Evolutionary conservation across 176 grass and related monocot species (phyloP).

Genomic region (Leersia perrieri): DNA sequence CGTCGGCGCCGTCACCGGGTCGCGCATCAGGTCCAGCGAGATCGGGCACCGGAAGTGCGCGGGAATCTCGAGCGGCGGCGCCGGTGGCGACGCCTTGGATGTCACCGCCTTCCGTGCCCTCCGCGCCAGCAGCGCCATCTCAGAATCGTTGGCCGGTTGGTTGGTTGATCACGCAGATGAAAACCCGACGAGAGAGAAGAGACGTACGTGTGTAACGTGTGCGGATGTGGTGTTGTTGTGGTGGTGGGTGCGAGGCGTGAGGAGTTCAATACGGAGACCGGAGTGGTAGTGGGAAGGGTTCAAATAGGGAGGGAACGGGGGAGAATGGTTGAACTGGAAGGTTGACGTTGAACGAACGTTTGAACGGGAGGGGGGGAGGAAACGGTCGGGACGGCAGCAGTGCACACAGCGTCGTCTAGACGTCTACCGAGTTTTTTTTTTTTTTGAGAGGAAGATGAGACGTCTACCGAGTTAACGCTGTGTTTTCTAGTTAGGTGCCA

Average conservation of each 20-base stretch:
- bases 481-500: conserved; percentile 28
- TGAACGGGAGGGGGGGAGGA: conserved; percentile 32
- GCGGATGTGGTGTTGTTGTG: not conserved
- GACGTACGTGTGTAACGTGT: too few species aligned
- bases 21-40: conserved; percentile 80
- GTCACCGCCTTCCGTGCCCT: conserved; percentile 20
- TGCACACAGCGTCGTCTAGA: not conserved
- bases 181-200: too few species aligned
- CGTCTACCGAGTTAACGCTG: conserved; percentile 12
- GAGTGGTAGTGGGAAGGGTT: conserved; percentile 41
- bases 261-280: conserved; percentile 42
- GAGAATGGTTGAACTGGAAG: conserved; percentile 42
- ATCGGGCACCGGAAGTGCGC: conserved; percentile 84
- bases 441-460: too few species aligned
- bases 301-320: conserved; percentile 54
- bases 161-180: not conserved
- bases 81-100: not conserved
- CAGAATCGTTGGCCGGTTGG: not conserved
- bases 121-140: conserved; percentile 39
- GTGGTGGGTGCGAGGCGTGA: not conserved
- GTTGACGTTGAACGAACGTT: conserved; percentile 62
- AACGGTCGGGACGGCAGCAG: conserved; percentile 38
- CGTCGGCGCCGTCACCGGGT: conserved; percentile 69
- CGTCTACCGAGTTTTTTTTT: not conserved
- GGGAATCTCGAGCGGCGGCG: conserved; percentile 34